A percentile compares a stretch with the other conserved stretches of the same genome.
These are phyloP conservation scores for Austroboletus festivus DNA, from an alignment of 768 basidiomycete genomes.

Conservation along the genomic window DNA sequence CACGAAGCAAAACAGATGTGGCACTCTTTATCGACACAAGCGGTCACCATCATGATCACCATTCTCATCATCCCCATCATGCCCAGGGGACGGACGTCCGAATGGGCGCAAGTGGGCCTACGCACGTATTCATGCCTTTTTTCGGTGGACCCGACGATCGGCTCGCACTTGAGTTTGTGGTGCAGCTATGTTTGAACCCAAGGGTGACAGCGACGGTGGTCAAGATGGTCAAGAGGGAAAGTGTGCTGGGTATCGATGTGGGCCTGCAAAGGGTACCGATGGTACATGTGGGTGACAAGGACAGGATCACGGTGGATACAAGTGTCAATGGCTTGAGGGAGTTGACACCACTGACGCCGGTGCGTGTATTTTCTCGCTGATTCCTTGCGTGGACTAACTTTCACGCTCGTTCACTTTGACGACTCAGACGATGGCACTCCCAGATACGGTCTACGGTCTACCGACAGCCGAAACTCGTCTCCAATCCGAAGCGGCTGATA, in stretches of 20 bases:
- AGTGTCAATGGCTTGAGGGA: too few species aligned
- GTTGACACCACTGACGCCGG: too few species aligned
- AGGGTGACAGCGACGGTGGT: constrained; percentile 72
- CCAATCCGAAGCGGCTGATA: constrained; percentile 80
- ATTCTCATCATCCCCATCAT: too few species aligned
- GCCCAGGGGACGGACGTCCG: too few species aligned
- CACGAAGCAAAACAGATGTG: constrained; percentile 68
- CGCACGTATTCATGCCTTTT: constrained; percentile 84
- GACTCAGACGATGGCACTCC: constrained; percentile 19
- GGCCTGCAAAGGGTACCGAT: constrained; percentile 48
- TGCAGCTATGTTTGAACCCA: constrained; percentile 69
- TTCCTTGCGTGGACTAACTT: too few species aligned
- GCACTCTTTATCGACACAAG: constrained; percentile 83
- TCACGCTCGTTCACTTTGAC: too few species aligned
- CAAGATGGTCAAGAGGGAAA: constrained; percentile 40
- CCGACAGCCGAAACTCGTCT: constrained; percentile 62
- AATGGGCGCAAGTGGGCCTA: constrained; percentile 28
- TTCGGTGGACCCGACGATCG: constrained; percentile 95
- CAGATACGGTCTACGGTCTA: constrained; percentile 72
- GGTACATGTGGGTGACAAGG: constrained; percentile 57
- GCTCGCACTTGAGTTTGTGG: constrained; percentile 73
- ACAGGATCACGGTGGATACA: too few species aligned
- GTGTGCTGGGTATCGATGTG: too few species aligned
- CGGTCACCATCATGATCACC: too few species aligned
- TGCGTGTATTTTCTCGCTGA: too few species aligned